Percentiles rank a stretch among this genome's conserved stretches.
Evolutionary conservation across 805 yeast genomes (phyloP).

Genomic region (Candida qinlingensis): DNA sequence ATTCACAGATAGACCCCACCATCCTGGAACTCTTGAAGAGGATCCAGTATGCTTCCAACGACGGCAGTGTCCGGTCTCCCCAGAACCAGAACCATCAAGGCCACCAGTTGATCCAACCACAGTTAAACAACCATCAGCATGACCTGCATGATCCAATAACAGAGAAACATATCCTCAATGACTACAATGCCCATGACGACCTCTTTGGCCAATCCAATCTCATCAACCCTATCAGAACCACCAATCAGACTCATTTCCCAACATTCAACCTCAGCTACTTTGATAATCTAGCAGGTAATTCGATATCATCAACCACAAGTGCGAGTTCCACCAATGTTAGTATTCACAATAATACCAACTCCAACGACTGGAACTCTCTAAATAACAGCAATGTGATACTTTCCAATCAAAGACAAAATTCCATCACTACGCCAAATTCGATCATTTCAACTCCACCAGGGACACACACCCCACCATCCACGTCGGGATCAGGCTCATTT

Average conservation of each 20-base stretch:
- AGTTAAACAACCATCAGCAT: background rate
- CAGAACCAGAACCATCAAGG: slow-evolving; percentile 1
- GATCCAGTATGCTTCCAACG: slow-evolving; percentile 43
- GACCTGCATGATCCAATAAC: background rate
- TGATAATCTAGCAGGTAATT: slow-evolving; percentile 18
- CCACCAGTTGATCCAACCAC: background rate
- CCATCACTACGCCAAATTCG: slow-evolving; percentile 3
- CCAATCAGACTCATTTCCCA: slow-evolving; percentile 19
- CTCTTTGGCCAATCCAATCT: background rate
- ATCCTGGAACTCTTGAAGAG: slow-evolving; percentile 52
- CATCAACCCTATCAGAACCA: slow-evolving; percentile 4
- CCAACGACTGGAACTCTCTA: slow-evolving; percentile 1
- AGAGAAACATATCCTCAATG: slow-evolving; percentile 8
- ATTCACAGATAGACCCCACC: slow-evolving; percentile 54
- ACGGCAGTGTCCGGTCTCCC: background rate
- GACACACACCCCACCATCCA: slow-evolving; percentile 1
- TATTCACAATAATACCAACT: background rate
- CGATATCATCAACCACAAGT: slow-evolving; percentile 1
- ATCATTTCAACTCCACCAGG: slow-evolving; percentile 1
- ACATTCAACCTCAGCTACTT: slow-evolving; percentile 25
- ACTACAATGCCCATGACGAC: slow-evolving; percentile 3
- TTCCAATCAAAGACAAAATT: background rate
- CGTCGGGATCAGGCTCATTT: background rate
- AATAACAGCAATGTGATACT: background rate
- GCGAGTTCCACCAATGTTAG: background rate